Conservation (phyloP, 1,284 basidiomycete genomes). For the Malassezia pachydermatis region DNA sequence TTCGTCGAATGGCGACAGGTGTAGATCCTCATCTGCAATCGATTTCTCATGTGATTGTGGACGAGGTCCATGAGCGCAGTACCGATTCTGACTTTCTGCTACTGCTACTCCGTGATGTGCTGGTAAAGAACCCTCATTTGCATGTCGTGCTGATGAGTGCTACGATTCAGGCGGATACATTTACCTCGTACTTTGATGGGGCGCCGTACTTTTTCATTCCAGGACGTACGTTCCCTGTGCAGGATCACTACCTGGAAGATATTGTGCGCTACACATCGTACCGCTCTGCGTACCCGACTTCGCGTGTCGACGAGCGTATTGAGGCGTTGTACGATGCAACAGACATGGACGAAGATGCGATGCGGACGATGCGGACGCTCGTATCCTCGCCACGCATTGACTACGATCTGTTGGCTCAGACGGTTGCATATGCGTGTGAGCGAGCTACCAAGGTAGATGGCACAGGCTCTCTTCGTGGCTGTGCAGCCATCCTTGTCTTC, state of each 20-base stretch:
- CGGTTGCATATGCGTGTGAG: slow-evolving; percentile 53
- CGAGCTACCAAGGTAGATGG: slow-evolving; percentile 53
- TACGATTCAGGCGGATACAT: slow-evolving; percentile 29
- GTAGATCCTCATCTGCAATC: slow-evolving; percentile 61
- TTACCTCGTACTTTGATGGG: slow-evolving; percentile 46
- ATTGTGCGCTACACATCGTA: slow-evolving; percentile 23
- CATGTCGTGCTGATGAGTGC: slow-evolving; percentile 59
- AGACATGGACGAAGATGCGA: slow-evolving; percentile 50
- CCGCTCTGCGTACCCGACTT: slow-evolving; percentile 19
- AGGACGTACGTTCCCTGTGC: slow-evolving; percentile 52
- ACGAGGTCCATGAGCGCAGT: slow-evolving; percentile 86
- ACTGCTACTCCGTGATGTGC: slow-evolving; percentile 67
- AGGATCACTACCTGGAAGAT: slow-evolving; percentile 44
- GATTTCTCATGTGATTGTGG: slow-evolving; percentile 77
- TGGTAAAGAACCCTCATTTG: slow-evolving; percentile 61
- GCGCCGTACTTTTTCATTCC: slow-evolving; percentile 76
- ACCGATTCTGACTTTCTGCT: slow-evolving; percentile 81
- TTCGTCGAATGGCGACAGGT: slow-evolving; percentile 62
- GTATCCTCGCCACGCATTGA: slow-evolving; percentile 62
- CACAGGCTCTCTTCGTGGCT: slow-evolving; percentile 40
- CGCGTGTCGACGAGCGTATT: slow-evolving; percentile 52
- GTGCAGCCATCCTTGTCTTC: slow-evolving; percentile 66
- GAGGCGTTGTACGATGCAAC: slow-evolving; percentile 18
- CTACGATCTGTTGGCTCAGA: slow-evolving; percentile 63
- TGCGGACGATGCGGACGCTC: slow-evolving; percentile 58